Evolutionary conservation across 148 eudicot species (phyloP), one percentile per base, ranked within the genome.

Genomic region (Selenicereus undatus): DNA sequence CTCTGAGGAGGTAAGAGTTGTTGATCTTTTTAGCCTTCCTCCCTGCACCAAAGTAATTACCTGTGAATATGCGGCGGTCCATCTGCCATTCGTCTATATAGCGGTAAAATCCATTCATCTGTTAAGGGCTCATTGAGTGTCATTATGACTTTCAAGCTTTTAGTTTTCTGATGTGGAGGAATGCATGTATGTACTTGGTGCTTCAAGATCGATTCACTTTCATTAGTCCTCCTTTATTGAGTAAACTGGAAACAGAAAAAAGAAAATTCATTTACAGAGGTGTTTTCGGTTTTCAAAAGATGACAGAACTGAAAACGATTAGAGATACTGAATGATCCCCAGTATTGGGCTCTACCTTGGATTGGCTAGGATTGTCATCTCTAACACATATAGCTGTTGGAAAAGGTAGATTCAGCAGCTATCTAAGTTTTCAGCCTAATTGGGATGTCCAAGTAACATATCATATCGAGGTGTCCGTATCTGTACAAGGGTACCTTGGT

Each of bases 1-100:
- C 17, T 77, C 87, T 74, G 80, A 80, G 69, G 83, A 90, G 96
- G 96, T 91, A 50, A 50, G 54, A 83, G 22, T 72, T 80, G 8
- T 72, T 80, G 8, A 58, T 75, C 58, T 51, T 62, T 20, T 79
- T 77, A 43, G n/a, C 39, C 43, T 69, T 50, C 26, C 26, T 22
- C 50, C 35, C 0, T 4, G 12, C 9, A 0, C 52, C 74, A 71
- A 74, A 22, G 4, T 16, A 74, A 48, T 8, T 24, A n/a, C 2
- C 4, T 1, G 3, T 8, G 58, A 45, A 50, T 48, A 27, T 51
- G 62, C n/a, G 76, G 43, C 24, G 27, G 56, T 18, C 22, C 8
- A 11, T 11, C 6, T 22, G 75, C 43, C 18, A 27, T 24, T 64
- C 29, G 11, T 64, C 69, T 10, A 24, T 10, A 24, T 32, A 32